Evolutionary conservation across 257 asterid species (phyloP).

Genomic region (Salvia splendens): DNA sequence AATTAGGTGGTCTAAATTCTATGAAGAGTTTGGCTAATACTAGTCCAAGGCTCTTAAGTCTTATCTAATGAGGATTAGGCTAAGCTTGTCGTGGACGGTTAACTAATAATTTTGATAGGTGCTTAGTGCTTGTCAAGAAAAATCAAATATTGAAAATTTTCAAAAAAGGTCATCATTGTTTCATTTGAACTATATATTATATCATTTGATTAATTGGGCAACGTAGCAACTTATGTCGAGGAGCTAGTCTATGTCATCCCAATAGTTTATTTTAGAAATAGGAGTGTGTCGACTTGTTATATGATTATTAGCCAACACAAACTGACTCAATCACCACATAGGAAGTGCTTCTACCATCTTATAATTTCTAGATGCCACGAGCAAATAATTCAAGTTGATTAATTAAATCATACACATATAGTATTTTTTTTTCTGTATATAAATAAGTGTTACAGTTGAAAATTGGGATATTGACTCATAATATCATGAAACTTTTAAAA

Average conservation of each 20-base stretch:
- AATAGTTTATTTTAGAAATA: not conserved
- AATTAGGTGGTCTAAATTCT: slow-evolving; percentile 6
- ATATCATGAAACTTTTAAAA: too few species aligned
- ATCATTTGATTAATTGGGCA: too few species aligned
- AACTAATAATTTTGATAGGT: not conserved
- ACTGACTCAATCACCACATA: not conserved
- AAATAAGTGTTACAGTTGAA: too few species aligned
- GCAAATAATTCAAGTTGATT: slow-evolving; percentile 11
- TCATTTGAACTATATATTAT: not conserved
- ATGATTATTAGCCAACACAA: slow-evolving; percentile 8
- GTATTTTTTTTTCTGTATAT: too few species aligned
- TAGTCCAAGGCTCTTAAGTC: not conserved
- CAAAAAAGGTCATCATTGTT: slow-evolving; percentile 7
- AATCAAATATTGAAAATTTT: not conserved
- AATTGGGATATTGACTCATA: too few species aligned
- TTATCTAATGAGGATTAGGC: slow-evolving; percentile 19
- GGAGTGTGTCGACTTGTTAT: not conserved
- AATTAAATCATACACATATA: too few species aligned
- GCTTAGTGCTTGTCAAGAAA: too few species aligned
- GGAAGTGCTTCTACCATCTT: not conserved
- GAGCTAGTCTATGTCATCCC: not conserved
- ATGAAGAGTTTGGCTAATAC: slow-evolving; percentile 7
- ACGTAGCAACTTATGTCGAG: too few species aligned
- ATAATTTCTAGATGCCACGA: not conserved
- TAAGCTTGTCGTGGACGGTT: slow-evolving; percentile 8